These are phyloP conservation scores for Ophiostoma angusticollis DNA, from an alignment of 2,329 filamentous ascomycete species.

Conservation along the genomic window DNA sequence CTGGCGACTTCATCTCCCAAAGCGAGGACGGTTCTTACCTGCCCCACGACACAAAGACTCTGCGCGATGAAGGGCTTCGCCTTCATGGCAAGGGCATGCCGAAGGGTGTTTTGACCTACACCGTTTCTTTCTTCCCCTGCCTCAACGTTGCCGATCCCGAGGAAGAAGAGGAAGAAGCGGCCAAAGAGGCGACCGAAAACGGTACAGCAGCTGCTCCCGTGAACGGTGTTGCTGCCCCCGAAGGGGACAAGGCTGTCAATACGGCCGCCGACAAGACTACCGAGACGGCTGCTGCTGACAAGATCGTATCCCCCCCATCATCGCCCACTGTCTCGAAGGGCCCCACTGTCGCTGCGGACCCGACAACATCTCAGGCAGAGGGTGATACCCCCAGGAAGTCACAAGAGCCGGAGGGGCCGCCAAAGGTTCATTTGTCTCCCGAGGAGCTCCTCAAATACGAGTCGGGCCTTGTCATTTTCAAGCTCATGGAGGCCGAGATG, in stretches of 20 bases:
- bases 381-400: slow-evolving; percentile 2
- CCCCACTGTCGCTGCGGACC: slow-evolving; percentile 16
- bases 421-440: slow-evolving; percentile 64
- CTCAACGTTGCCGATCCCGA: slow-evolving; percentile 81
- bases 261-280: slow-evolving; percentile 16
- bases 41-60: slow-evolving; percentile 61
- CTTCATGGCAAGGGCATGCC: slow-evolving; percentile 58
- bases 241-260: slow-evolving; percentile 19
- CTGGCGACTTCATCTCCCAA: slow-evolving; percentile 67
- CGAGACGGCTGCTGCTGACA: slow-evolving; percentile 9
- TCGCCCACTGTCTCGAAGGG: background rate
- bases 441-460: slow-evolving; percentile 79
- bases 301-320: background rate
- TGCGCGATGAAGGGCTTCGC: slow-evolving; percentile 54
- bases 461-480: slow-evolving; percentile 87
- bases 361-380: slow-evolving; percentile 30
- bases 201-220: background rate
- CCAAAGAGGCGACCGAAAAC: slow-evolving; percentile 27
- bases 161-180: slow-evolving; percentile 55
- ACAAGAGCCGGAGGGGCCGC: slow-evolving; percentile 40
- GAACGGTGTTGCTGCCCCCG: slow-evolving; percentile 18
- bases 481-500: slow-evolving; percentile 79
- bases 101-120: slow-evolving; percentile 75
- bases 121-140: slow-evolving; percentile 79
- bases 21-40: slow-evolving; percentile 70